Conservation (phyloP, 257 asterid species). For the Striga asiatica region DNA sequence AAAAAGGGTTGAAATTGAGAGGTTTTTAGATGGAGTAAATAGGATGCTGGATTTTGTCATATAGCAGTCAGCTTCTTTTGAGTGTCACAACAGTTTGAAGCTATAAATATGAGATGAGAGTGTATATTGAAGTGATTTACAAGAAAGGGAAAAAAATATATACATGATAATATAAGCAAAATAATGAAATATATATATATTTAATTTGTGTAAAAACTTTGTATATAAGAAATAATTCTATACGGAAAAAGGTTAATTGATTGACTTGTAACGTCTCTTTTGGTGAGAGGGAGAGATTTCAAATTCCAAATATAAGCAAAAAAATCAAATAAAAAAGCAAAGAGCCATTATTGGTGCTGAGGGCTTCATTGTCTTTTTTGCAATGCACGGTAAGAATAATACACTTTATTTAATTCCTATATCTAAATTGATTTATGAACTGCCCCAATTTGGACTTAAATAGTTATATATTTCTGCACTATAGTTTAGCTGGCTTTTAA, state of each 20-base stretch:
- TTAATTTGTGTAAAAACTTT: too few species aligned
- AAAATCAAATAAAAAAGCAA: constrained; percentile 9
- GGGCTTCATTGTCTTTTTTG: background rate
- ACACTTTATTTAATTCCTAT: too few species aligned
- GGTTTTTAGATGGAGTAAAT: constrained; percentile 18
- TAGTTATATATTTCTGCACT: too few species aligned
- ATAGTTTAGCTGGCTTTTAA: too few species aligned
- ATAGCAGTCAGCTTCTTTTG: constrained; percentile 16
- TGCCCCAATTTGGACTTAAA: too few species aligned
- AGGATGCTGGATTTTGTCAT: constrained; percentile 14
- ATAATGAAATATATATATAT: constrained; percentile 2
- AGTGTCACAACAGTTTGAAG: constrained; percentile 29
- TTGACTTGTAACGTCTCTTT: constrained; percentile 56
- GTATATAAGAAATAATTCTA: constrained; percentile 1
- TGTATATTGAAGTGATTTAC: constrained; percentile 23
- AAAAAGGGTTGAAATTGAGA: constrained; percentile 9
- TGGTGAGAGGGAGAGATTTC: constrained; percentile 46
- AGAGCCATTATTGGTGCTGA: constrained; percentile 18
- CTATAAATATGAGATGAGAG: constrained; percentile 50
- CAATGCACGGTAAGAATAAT: constrained; percentile 6
- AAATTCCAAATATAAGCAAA: constrained; percentile 38
- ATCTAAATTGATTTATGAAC: too few species aligned
- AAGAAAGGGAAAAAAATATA: constrained; percentile 17
- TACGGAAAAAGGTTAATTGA: constrained; percentile 26
- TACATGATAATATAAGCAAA: too few species aligned